Percentiles rank a stretch among this genome's conserved stretches.
Conservation (phyloP, 805 yeast species). For the Sungouiella thailandica region DNA sequence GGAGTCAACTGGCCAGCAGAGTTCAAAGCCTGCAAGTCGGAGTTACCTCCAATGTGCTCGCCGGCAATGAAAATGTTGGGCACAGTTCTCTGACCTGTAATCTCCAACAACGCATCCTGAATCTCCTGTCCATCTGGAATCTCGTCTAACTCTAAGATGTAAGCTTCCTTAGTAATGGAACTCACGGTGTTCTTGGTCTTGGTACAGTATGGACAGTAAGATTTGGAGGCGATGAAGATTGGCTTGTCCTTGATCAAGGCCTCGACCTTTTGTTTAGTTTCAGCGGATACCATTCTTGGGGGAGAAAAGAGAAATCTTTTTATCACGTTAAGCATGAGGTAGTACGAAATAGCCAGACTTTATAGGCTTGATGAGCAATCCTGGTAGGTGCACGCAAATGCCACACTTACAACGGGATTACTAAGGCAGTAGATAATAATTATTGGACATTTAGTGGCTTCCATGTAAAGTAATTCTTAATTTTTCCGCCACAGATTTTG, state of each 20-base stretch:
- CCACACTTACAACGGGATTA: too few relatives aligned
- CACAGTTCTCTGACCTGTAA: conserved; percentile 89
- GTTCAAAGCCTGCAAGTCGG: conserved; percentile 73
- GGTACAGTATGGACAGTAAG: conserved; percentile 28
- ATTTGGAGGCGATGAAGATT: conserved; percentile 62
- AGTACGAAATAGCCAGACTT: conserved; percentile 2
- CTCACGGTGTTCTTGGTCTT: conserved; percentile 18
- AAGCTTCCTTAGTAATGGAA: conserved; percentile 35
- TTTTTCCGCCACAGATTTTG: too few relatives aligned
- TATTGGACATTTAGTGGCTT: too few relatives aligned
- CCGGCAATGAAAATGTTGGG: conserved; percentile 90
- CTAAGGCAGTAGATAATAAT: too few relatives aligned
- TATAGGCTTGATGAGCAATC: too few relatives aligned
- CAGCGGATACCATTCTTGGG: conserved; percentile 53
- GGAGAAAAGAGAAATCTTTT: conserved; percentile 17
- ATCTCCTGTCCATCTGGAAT: conserved; percentile 21
- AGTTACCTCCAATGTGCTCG: conserved; percentile 93
- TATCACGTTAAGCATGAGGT: conserved; percentile 9
- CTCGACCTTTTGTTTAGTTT: conserved; percentile 54
- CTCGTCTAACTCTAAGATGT: conserved; percentile 27
- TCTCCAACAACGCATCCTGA: conserved; percentile 33
- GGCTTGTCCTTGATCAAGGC: conserved; percentile 58
- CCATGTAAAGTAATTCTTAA: too few relatives aligned
- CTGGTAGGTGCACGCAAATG: too few relatives aligned
- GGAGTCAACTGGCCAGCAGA: conserved; percentile 54